A percentile compares a stretch with the other conserved stretches of the same genome.
These are phyloP conservation scores for Flaveria bidentis DNA, from an alignment of 129 eudicot species.

Conservation along the genomic window DNA sequence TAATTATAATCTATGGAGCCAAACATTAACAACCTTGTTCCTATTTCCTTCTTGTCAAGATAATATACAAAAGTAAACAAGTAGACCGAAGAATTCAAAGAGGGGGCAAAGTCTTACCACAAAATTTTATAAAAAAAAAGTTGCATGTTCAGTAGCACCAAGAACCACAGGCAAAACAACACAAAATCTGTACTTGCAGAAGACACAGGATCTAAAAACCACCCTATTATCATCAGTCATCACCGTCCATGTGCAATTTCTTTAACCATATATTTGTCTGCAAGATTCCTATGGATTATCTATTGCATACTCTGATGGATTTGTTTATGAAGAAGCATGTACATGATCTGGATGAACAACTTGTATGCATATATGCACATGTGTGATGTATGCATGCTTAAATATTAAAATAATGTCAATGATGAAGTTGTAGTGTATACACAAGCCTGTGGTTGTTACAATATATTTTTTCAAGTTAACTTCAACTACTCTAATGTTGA, in stretches of 20 bases:
- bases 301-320: conserved; percentile 34
- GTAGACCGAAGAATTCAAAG: conserved; percentile 19
- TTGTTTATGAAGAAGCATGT: conserved; percentile 29
- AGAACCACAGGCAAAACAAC: conserved; percentile 44
- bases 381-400: conserved; percentile 29
- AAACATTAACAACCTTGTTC: too few relatives aligned
- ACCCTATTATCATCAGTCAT: conserved; percentile 26
- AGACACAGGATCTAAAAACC: conserved; percentile 23
- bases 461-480: background rate
- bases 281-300: conserved; percentile 38
- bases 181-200: conserved; percentile 39
- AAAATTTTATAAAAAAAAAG: conserved; percentile 19
- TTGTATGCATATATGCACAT: conserved; percentile 38
- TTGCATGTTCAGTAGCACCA: conserved; percentile 36
- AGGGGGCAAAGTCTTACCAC: conserved; percentile 15
- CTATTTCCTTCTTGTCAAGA: too few relatives aligned
- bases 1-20: background rate
- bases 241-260: conserved; percentile 20
- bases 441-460: conserved; percentile 29
- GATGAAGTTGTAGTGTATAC: conserved; percentile 26
- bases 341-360: conserved; percentile 34
- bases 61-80: conserved; percentile 20
- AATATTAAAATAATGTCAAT: conserved; percentile 31
- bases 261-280: conserved; percentile 28
- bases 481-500: background rate